Evolutionary conservation across 192 early-diverging fungal species (phyloP).

Genomic region (Polychytrium aggregatum): DNA sequence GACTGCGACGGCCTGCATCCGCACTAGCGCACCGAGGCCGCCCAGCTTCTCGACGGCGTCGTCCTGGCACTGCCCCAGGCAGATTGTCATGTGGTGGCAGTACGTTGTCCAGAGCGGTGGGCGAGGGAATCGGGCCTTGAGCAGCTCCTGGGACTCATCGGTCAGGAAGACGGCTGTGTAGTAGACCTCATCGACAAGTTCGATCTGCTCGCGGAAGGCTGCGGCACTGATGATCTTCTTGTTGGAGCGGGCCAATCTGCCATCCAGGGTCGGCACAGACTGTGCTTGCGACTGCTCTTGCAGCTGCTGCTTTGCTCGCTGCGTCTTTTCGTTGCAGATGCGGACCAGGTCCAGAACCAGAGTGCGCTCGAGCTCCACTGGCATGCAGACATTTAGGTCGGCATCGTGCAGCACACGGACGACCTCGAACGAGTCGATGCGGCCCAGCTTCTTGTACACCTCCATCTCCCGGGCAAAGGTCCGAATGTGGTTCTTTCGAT

Average conservation of each 20-base stretch:
- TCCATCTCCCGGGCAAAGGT: slow-evolving; percentile 15
- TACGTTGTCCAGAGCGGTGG: slow-evolving; percentile 11
- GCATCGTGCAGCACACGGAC: slow-evolving; percentile 19
- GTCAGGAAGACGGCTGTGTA: slow-evolving; percentile 26
- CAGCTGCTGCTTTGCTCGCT: too few species aligned
- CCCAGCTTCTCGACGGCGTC: slow-evolving; percentile 18
- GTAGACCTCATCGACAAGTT: slow-evolving; percentile 19
- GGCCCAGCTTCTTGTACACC: background rate
- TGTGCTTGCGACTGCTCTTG: too few species aligned
- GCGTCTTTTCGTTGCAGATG: slow-evolving; percentile 24
- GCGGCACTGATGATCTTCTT: too few species aligned
- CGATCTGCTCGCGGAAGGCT: slow-evolving; percentile 18
- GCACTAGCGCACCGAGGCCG: slow-evolving; percentile 13
- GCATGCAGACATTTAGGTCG: slow-evolving; percentile 11
- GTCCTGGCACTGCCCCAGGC: slow-evolving; percentile 11
- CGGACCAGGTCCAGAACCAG: slow-evolving; percentile 32
- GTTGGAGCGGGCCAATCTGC: too few species aligned
- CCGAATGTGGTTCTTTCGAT: slow-evolving; percentile 28
- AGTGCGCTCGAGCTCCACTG: slow-evolving; percentile 14
- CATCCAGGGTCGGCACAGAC: too few species aligned
- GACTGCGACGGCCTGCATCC: slow-evolving; percentile 7
- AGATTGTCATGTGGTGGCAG: slow-evolving; percentile 30
- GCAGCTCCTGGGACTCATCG: background rate
- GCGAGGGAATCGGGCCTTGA: slow-evolving; percentile 7
- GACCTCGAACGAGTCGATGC: slow-evolving; percentile 7